These are phyloP conservation scores for Phytopythium ostracodes DNA, from an alignment of 352 stramenopile species.

Conservation along the genomic window DNA sequence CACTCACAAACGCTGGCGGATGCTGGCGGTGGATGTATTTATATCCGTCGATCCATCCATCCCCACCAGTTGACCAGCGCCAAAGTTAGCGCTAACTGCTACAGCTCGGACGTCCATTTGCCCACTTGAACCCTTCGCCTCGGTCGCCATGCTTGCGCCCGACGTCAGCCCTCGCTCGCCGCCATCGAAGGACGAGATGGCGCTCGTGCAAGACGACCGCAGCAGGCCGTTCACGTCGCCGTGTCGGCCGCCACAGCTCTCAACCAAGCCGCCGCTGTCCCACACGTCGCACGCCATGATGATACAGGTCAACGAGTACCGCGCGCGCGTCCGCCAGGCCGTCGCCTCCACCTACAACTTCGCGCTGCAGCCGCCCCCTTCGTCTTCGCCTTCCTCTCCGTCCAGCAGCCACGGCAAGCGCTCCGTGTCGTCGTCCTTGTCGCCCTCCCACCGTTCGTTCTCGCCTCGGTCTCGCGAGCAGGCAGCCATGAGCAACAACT, in stretches of 20 bases:
- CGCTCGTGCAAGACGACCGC: background rate
- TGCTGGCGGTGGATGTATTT: background rate
- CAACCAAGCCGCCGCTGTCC: too few relatives aligned
- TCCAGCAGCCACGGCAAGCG: background rate
- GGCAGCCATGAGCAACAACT: constrained; percentile 6
- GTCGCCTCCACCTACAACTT: constrained; percentile 50
- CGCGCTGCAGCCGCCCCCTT: constrained; percentile 16
- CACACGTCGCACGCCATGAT: constrained; percentile 62
- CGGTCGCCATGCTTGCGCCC: background rate
- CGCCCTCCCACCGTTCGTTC: constrained; percentile 36
- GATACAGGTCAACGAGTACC: constrained; percentile 56
- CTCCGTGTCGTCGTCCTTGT: background rate
- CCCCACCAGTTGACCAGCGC: too few relatives aligned
- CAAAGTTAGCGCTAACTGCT: background rate
- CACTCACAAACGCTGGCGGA: too few relatives aligned
- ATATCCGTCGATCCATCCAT: background rate
- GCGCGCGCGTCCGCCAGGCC: constrained; percentile 32
- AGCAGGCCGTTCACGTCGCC: background rate
- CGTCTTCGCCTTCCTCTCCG: background rate
- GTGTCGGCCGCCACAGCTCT: too few relatives aligned
- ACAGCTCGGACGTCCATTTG: background rate
- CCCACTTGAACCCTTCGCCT: background rate
- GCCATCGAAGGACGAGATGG: background rate
- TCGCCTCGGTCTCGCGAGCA: constrained; percentile 3
- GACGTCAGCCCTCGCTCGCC: background rate